Percentiles rank a stretch among this genome's conserved stretches.
Evolutionary conservation across 495 filamentous ascomycete genomes (phyloP).

Genomic region (Glarea lozoyensis): DNA sequence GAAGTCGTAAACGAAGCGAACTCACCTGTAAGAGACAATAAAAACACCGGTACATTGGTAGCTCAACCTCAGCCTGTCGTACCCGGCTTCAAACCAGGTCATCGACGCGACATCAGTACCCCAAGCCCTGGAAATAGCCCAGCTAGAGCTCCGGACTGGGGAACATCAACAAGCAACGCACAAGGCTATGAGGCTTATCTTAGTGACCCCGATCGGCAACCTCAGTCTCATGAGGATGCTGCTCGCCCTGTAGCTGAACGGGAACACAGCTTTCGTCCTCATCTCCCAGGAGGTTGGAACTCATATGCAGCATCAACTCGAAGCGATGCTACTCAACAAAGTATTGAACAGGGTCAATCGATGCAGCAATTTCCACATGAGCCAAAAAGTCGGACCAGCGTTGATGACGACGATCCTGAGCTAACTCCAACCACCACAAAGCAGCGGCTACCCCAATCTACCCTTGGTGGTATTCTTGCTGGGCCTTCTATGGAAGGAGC

Average conservation of each 20-base stretch:
- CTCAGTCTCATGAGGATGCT: conserved; percentile 3
- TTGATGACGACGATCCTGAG: conserved; percentile 12
- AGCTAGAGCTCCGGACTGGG: conserved; percentile 46
- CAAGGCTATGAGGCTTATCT: conserved; percentile 34
- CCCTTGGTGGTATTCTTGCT: conserved; percentile 16
- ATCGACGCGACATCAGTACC: conserved; percentile 52
- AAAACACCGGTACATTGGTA: neutral
- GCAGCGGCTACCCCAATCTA: conserved; percentile 11
- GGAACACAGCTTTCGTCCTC: conserved; percentile 42
- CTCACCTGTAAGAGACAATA: neutral
- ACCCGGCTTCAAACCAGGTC: conserved; percentile 40
- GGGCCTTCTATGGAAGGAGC: conserved; percentile 17
- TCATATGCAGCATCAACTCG: conserved; percentile 40
- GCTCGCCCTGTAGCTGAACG: conserved; percentile 18
- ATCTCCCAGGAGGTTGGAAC: conserved; percentile 57
- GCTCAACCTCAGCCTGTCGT: conserved; percentile 9
- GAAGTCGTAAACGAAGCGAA: conserved; percentile 42
- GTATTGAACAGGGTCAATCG: conserved; percentile 4
- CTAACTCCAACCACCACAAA: conserved; percentile 19
- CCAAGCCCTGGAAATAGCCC: conserved; percentile 56
- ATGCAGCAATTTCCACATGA: too few species aligned
- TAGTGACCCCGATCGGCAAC: conserved; percentile 1
- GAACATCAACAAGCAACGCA: conserved; percentile 27
- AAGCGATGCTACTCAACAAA: conserved; percentile 4
- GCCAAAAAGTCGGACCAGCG: too few species aligned